These are phyloP conservation scores for carrot (Daucus carota) DNA, from an alignment of 129 eudicot genomes.

Conservation along the genomic window DH1_v3.0 NC_030388.2:32334001-32334500, in stretches of 20 bases:
- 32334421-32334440: constrained; percentile 77
- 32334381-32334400: constrained; percentile 81
- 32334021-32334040: too few species aligned
- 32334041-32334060: neutral
- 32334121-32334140: neutral
- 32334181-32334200: neutral
- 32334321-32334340: constrained; percentile 46
- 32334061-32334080: neutral
- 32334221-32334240: constrained; percentile 5
- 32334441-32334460: constrained; percentile 87
- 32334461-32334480: constrained; percentile 80
- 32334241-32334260: constrained; percentile 3
- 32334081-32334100: neutral
- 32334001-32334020: neutral
- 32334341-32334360: constrained; percentile 90
- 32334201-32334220: constrained; percentile 2
- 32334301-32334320: neutral
- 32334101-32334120: neutral
- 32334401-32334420: constrained; percentile 77
- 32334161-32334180: constrained; percentile 1
- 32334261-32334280: constrained; percentile 8
- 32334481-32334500: constrained; percentile 47
- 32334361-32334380: constrained; percentile 97
- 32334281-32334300: constrained; percentile 2
- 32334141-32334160: constrained; percentile 1